These are phyloP conservation scores for Westerdykella aurantiaca DNA, from an alignment of 2,329 filamentous ascomycete genomes.

Conservation along the genomic window DNA sequence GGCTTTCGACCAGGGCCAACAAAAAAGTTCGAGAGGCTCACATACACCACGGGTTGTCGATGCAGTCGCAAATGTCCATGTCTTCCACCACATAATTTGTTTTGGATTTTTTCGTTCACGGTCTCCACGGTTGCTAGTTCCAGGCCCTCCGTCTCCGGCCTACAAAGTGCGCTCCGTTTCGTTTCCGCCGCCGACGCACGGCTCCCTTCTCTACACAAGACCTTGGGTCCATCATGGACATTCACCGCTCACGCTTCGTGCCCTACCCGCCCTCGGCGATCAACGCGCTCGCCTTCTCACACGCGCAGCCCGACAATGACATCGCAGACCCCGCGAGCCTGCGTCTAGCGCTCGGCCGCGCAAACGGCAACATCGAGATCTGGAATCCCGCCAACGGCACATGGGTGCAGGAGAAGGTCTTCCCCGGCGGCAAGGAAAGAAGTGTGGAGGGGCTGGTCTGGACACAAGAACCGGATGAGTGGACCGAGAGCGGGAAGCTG, in stretches of 20 bases:
- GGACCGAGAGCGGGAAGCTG: slow-evolving; percentile 45
- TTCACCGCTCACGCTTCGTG: slow-evolving; percentile 95
- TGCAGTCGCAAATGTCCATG: no score
- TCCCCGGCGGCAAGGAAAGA: slow-evolving; percentile 75
- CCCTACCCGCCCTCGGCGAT: slow-evolving; percentile 87
- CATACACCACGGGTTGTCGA: no score
- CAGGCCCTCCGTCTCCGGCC: no score
- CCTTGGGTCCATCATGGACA: slow-evolving; percentile 61
- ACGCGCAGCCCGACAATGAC: slow-evolving; percentile 44
- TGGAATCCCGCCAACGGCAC: slow-evolving; percentile 81
- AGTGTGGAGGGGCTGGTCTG: slow-evolving; percentile 88
- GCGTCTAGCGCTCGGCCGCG: slow-evolving; percentile 80
- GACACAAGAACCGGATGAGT: slow-evolving; percentile 78
- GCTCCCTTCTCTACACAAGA: not conserved
- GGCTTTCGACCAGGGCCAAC: no score
- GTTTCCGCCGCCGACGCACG: not conserved
- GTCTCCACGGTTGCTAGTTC: no score
- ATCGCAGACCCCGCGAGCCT: slow-evolving; percentile 52
- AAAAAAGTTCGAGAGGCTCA: no score
- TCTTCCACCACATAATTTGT: no score
- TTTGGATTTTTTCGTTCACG: no score
- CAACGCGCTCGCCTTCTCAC: slow-evolving; percentile 90
- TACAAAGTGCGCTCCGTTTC: no score
- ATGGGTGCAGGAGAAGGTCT: slow-evolving; percentile 87
- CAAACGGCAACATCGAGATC: slow-evolving; percentile 94